Conservation (phyloP, 106 monocot species). For the Xerophyta viscosa region DNA sequence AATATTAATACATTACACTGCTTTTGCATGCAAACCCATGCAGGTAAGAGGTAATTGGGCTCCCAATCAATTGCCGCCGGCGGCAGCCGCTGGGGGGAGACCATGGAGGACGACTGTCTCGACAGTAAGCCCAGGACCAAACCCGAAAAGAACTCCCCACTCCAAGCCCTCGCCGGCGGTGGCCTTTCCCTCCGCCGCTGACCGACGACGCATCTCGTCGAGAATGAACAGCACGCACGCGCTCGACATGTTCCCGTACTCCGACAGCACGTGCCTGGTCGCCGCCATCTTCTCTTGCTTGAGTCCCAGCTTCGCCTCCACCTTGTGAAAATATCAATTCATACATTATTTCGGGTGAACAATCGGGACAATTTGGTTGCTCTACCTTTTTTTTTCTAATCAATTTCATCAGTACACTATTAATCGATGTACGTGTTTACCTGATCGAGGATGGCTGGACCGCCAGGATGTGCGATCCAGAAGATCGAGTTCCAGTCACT, state of each 20-base stretch:
- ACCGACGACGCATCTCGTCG: slow-evolving; percentile 45
- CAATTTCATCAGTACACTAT: too few relatives aligned
- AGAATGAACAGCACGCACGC: slow-evolving; percentile 51
- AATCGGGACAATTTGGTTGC: too few relatives aligned
- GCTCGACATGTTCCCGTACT: slow-evolving; percentile 52
- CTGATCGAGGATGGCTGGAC: slow-evolving; percentile 44
- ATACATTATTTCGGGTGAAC: too few relatives aligned
- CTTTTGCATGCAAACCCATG: too few relatives aligned
- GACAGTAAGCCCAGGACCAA: slow-evolving; percentile 1
- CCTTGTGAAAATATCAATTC: too few relatives aligned
- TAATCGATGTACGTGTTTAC: too few relatives aligned
- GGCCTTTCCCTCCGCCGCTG: slow-evolving; percentile 1
- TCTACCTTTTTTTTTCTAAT: too few relatives aligned
- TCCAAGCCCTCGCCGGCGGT: slow-evolving; percentile 6
- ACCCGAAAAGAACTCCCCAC: slow-evolving; percentile 7
- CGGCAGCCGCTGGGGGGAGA: too few relatives aligned
- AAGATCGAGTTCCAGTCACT: slow-evolving; percentile 43
- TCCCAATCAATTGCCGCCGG: too few relatives aligned
- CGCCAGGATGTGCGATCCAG: slow-evolving; percentile 36
- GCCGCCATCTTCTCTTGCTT: slow-evolving; percentile 26
- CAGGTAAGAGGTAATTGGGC: too few relatives aligned
- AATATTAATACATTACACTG: too few relatives aligned
- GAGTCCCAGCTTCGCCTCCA: slow-evolving; percentile 33
- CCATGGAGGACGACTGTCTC: slow-evolving; percentile 4
- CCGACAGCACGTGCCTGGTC: slow-evolving; percentile 33